Evolutionary conservation across 2,329 filamentous ascomycete genomes (phyloP), one percentile per base, ranked within the genome.

Genomic region (Diaporthe citrichinensis): DNA sequence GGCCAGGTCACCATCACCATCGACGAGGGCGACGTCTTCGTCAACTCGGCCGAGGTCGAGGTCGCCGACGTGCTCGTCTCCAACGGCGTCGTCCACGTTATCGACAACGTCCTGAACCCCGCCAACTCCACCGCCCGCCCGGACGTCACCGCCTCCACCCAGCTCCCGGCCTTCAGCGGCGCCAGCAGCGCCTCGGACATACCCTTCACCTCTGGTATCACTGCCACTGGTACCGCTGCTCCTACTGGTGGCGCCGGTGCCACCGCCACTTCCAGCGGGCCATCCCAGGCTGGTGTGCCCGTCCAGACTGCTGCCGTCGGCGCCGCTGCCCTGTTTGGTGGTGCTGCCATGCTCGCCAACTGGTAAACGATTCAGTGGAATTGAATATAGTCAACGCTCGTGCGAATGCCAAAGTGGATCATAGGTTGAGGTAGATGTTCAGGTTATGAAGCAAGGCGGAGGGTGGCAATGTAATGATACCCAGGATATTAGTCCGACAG

Each of bases 1-100:
- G 86, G 86, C 17, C 83, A 84, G 59, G 76, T 91, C 7, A 87
- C 83, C 20, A 84, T 91, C 62, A 83, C 82, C 4, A 81, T 87
- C 8, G 78, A 84, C 62, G 81, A 85, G 67, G 86, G 84, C 17
- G 80, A 79, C 3, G 80, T 86, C 28, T 90, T 85, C 77, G 85
- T 88, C 73, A 90, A 91, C 84, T 84, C 86, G n/a, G 89, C 89
- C 4, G 85, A 87, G 79, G 83, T 92, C 34, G 82, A 88, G n/a
- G 83, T 86, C 76, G 83, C 87, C 1, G 88, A 92, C 78, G 85
- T 90, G 44, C 83, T 92, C 23, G 81, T 90, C 61, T 86, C 88
- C 73, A 91, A 91, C 78, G 90, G 90, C 53, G 88, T 92, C 67
- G 81, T 91, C 28, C 90, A 92, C 80, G 84, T 92, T 59, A 85